phyloP scores from a whole-genome alignment of 139 green algal species.

The Medakamo hakoo region DNA sequence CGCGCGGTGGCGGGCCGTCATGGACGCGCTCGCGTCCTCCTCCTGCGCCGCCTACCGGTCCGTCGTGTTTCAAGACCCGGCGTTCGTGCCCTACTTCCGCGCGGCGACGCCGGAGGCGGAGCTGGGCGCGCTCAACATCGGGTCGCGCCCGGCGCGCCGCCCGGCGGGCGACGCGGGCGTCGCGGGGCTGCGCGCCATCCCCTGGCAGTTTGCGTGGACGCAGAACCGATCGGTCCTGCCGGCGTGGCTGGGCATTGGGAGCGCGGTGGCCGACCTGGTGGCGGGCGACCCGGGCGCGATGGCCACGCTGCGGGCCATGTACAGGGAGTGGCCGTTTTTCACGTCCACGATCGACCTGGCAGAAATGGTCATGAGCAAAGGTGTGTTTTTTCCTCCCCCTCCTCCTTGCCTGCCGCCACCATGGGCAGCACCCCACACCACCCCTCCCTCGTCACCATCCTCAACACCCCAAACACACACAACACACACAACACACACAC shows the following conservation, averaged over 20 bases:
- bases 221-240: slow-evolving; percentile 80
- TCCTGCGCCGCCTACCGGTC: slow-evolving; percentile 36
- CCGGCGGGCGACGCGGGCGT: slow-evolving; percentile 32
- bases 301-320: slow-evolving; percentile 74
- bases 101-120: slow-evolving; percentile 78
- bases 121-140: slow-evolving; percentile 90
- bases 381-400: too few relatives aligned
- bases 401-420: too few relatives aligned
- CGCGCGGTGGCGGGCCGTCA: slow-evolving; percentile 55
- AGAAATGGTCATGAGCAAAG: slow-evolving; percentile 84
- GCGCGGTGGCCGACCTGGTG: slow-evolving; percentile 41
- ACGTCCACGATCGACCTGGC: slow-evolving; percentile 83
- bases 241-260: slow-evolving; percentile 85
- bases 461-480: too few relatives aligned
- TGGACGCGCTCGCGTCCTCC: slow-evolving; percentile 47
- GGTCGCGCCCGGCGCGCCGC: slow-evolving; percentile 44
- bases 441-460: too few relatives aligned
- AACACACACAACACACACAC: too few relatives aligned
- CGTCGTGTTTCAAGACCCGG: slow-evolving; percentile 58
- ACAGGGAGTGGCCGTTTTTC: slow-evolving; percentile 96
- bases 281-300: slow-evolving; percentile 29
- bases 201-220: slow-evolving; percentile 97
- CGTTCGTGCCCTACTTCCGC: slow-evolving; percentile 83
- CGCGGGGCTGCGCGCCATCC: slow-evolving; percentile 80
- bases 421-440: too few relatives aligned